Conservation (phyloP, 192 early-diverging fungal species). For the Backusella mclennaniae region DNA sequence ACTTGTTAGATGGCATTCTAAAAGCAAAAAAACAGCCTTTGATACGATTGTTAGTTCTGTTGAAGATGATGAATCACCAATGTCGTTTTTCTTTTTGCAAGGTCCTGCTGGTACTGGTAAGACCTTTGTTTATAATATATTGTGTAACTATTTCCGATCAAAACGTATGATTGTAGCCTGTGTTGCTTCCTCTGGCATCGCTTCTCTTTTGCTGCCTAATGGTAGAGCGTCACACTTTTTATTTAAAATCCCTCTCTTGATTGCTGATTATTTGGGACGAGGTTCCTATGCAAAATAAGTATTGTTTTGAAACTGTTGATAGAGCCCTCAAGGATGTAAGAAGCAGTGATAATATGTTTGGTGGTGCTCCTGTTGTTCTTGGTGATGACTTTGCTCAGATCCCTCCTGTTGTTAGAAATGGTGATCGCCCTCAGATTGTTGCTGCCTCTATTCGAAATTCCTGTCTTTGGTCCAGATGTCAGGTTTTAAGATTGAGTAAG, state of each 20-base stretch:
- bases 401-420: background rate
- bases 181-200: no score
- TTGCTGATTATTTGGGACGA: constrained; percentile 9
- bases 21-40: background rate
- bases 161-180: no score
- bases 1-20: background rate
- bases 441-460: background rate
- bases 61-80: background rate
- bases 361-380: background rate
- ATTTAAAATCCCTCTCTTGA: background rate
- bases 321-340: background rate
- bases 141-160: no score
- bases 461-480: background rate
- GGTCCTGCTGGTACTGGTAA: constrained; percentile 2
- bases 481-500: background rate
- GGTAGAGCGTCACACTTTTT: background rate
- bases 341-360: background rate
- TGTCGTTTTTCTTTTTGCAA: background rate
- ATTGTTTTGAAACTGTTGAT: constrained; percentile 5
- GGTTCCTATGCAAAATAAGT: background rate
- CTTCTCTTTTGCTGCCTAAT: background rate
- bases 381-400: constrained; percentile 8
- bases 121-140: background rate
- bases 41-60: background rate
- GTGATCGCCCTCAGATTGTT: background rate